A percentile compares a stretch with the other conserved stretches of the same genome.
These are phyloP conservation scores for Calendula officinalis DNA, from an alignment of 129 eudicot genomes.

Conservation along the genomic window DNA sequence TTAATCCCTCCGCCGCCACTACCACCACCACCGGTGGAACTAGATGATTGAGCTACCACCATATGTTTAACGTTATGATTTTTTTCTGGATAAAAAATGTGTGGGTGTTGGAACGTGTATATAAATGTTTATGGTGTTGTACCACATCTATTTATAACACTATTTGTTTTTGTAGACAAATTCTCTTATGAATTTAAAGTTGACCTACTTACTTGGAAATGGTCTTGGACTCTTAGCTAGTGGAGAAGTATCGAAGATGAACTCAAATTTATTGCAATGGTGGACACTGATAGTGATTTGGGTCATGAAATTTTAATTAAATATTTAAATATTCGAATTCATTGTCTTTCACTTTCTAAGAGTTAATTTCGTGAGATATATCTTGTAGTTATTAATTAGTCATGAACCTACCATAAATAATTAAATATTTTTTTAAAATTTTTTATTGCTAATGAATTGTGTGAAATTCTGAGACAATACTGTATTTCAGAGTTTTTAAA, in stretches of 20 bases:
- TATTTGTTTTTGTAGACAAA: neutral
- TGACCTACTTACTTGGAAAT: conserved; percentile 9
- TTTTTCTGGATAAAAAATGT: conserved; percentile 8
- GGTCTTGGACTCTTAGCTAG: neutral
- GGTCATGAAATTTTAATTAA: too few species aligned
- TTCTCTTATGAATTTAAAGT: conserved; percentile 14
- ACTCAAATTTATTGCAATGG: conserved; percentile 1
- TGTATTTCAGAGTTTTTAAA: too few species aligned
- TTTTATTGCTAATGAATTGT: too few species aligned
- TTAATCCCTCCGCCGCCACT: conserved; percentile 14
- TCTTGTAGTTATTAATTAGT: too few species aligned
- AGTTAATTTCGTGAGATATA: too few species aligned
- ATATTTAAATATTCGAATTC: too few species aligned
- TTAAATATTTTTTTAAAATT: too few species aligned
- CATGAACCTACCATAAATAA: too few species aligned
- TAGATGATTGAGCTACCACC: conserved; percentile 20
- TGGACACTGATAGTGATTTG: neutral
- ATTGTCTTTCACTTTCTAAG: too few species aligned
- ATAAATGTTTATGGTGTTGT: neutral
- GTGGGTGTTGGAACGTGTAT: conserved; percentile 13
- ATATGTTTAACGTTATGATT: neutral
- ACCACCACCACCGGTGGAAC: conserved; percentile 14
- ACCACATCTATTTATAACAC: conserved; percentile 13
- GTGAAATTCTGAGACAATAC: too few species aligned
- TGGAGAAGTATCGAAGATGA: conserved; percentile 17